phyloP scores from a whole-genome alignment of 1,139 yeast species.

The Geotrichum candidum region DNA sequence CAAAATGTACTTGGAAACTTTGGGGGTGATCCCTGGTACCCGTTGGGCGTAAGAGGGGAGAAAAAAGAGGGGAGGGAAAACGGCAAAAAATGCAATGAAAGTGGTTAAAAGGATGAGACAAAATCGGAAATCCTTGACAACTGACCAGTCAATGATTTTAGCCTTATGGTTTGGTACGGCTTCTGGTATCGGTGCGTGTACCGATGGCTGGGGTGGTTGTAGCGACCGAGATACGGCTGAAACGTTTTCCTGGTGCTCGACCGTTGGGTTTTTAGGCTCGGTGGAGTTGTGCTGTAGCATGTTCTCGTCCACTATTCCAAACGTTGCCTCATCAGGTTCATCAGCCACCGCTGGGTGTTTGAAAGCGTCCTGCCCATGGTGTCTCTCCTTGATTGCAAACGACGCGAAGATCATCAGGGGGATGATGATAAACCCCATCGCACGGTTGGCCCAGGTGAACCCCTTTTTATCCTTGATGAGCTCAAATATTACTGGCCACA shows the following conservation, averaged over 20 bases:
- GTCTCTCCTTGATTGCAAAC: conserved; percentile 25
- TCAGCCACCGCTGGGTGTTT: conserved; percentile 21
- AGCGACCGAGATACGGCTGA: background rate
- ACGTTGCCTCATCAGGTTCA: background rate
- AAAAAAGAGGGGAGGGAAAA: conserved; percentile 37
- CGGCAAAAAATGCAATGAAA: conserved; percentile 33
- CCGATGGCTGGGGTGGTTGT: background rate
- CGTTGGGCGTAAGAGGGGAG: conserved; percentile 19
- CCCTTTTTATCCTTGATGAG: conserved; percentile 41
- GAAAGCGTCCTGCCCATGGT: conserved; percentile 21
- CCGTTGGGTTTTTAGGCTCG: background rate
- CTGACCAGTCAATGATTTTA: conserved; percentile 20
- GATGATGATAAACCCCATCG: conserved; percentile 41
- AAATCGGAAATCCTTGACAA: conserved; percentile 22
- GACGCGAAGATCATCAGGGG: conserved; percentile 38
- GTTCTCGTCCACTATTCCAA: background rate
- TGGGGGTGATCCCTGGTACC: conserved; percentile 27
- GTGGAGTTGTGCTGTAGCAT: background rate
- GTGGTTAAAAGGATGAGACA: conserved; percentile 26
- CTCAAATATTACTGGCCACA: conserved; percentile 44
- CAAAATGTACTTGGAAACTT: conserved; percentile 31
- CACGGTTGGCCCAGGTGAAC: conserved; percentile 47
- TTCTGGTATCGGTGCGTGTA: background rate
- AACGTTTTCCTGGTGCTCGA: background rate
- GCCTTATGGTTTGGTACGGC: conserved; percentile 18